Base-by-base conservation (phyloP, 2,329 filamentous ascomycete species). In the Aspergillus ochraceoroseus region DNA sequence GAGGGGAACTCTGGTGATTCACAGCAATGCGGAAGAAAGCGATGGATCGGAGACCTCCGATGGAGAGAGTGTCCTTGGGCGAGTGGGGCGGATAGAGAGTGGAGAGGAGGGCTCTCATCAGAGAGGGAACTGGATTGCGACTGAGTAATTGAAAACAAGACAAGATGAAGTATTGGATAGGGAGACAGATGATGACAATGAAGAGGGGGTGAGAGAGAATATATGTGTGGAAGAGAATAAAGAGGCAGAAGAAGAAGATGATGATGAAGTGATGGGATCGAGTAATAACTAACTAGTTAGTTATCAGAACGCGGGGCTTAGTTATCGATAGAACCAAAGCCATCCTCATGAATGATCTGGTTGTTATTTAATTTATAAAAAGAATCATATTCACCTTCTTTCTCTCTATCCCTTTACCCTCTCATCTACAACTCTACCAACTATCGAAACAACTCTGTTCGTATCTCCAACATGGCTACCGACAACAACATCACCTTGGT, bases 401-500 rank as follows among this genome's bases (percentile, higher is more conserved):
- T 9, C 9, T 22, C 20, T 22, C 9, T 9, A 22, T 22, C 20
- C 9, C 5, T 9, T 22, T n/a, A n/a, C n/a, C n/a, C n/a, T n/a
- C n/a, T n/a, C n/a, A n/a, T 22, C 20, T 22, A 5, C 20, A 22
- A 22, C 9, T 22, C 20, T 22, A 22, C 9, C 5, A 5, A 5
- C 20, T 9, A 5, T 22, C 20, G n/a, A n/a, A n/a, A n/a, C 20
- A 22, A 5, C 9, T 5, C 20, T 22, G 9, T 22, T 5, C 5
- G 20, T 22, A 9, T 5, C 20, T 9, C 9, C 20, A 9, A 22
- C 5, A 22, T 22, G 20, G 20, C 20, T 31, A 43, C 28, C 35
- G 43, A 33, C 23, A 29, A 44, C 38, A 40, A 46, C 20, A 30
- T 42, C 34, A 33, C 45, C 18, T 50, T 34, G 36, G 60, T 77